A percentile compares a stretch with the other conserved stretches of the same genome.
phyloP scores from a whole-genome alignment of 179 eudicot genomes.

The Vitellaria paradoxa region DNA sequence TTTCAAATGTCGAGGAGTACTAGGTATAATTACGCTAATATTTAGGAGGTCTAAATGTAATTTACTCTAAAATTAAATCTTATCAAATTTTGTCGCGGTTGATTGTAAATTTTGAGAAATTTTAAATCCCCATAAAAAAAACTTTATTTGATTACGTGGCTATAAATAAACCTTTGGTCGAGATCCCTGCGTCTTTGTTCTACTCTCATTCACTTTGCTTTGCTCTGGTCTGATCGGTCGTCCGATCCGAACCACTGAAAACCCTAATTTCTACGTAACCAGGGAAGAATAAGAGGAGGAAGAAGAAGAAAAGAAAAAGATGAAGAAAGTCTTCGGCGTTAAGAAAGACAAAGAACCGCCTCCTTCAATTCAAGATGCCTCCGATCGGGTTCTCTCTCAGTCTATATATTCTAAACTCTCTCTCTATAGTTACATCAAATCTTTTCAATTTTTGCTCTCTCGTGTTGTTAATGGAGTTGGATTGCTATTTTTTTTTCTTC shows the following conservation, averaged over 20 bases:
- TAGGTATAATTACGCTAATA: too few species aligned
- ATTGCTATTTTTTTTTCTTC: background rate
- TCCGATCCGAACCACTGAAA: background rate
- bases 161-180: too few species aligned
- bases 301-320: slow-evolving; percentile 12
- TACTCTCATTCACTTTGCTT: background rate
- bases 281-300: background rate
- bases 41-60: too few species aligned
- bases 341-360: slow-evolving; percentile 84
- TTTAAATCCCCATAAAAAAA: too few species aligned
- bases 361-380: slow-evolving; percentile 76
- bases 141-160: too few species aligned
- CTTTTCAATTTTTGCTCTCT: background rate
- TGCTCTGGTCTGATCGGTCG: background rate
- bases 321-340: slow-evolving; percentile 80
- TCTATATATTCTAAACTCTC: background rate
- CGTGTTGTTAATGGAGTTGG: background rate
- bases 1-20: too few species aligned
- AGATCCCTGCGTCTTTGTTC: too few species aligned
- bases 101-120: too few species aligned
- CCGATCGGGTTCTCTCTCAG: slow-evolving; percentile 59
- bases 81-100: too few species aligned
- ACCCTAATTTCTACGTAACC: background rate
- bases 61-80: too few species aligned
- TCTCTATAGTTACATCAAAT: background rate